Conservation (phyloP, 2,329 filamentous ascomycete genomes). For the Monosporascus sp. region DNA sequence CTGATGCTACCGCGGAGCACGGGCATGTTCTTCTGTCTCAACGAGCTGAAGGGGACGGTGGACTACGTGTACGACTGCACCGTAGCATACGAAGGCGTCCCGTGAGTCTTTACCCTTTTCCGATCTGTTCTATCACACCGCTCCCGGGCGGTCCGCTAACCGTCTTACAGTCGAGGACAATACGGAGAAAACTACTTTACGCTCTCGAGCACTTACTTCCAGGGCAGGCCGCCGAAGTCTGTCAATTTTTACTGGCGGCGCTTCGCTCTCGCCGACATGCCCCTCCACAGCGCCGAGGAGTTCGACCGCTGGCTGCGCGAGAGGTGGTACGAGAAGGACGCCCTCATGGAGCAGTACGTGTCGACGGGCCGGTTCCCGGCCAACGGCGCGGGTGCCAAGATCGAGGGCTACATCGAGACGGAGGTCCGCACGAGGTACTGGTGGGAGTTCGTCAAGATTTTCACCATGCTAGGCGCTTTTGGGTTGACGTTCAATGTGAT, state of each 20-base stretch:
- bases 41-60: slow-evolving; percentile 66
- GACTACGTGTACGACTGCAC: slow-evolving; percentile 92
- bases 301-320: slow-evolving; percentile 84
- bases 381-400: slow-evolving; percentile 44
- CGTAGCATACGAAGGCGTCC: slow-evolving; percentile 88
- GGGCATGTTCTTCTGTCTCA: slow-evolving; percentile 72
- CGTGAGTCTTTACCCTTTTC: slow-evolving; percentile 48
- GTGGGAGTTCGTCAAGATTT: slow-evolving; percentile 52
- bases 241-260: slow-evolving; percentile 97
- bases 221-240: slow-evolving; percentile 84
- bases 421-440: slow-evolving; percentile 48
- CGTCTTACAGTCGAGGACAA: slow-evolving; percentile 55
- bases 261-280: slow-evolving; percentile 75
- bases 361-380: slow-evolving; percentile 75
- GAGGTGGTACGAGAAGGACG: slow-evolving; percentile 90
- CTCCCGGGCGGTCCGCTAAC: neutral
- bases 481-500: slow-evolving; percentile 35
- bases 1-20: slow-evolving; percentile 74
- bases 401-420: slow-evolving; percentile 49
- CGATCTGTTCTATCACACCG: neutral
- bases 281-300: slow-evolving; percentile 63
- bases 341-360: slow-evolving; percentile 76
- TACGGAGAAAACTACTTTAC: slow-evolving; percentile 92
- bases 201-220: slow-evolving; percentile 78
- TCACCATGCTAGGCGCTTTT: slow-evolving; percentile 41